Conservation (phyloP, 2,329 filamentous ascomycete species). For the Xylariaceae sp. region DNA sequence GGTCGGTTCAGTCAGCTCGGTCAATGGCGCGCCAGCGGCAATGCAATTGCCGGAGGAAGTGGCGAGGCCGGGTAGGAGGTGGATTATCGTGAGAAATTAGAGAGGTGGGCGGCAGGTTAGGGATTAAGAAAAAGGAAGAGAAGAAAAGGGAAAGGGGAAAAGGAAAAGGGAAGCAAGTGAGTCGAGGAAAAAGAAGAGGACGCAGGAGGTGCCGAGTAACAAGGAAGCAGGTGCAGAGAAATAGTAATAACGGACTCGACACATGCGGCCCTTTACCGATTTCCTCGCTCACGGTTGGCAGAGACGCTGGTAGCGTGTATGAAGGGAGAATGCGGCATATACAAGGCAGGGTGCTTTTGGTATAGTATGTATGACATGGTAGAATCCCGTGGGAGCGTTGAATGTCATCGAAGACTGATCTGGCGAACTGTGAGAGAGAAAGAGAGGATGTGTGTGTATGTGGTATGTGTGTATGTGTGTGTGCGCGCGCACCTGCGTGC, state of each 20-base stretch:
- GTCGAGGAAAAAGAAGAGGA: background rate
- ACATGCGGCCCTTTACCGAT: constrained; percentile 10
- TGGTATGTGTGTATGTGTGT: background rate
- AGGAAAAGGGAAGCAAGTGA: background rate
- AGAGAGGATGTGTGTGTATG: background rate
- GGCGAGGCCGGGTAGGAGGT: background rate
- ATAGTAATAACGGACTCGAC: constrained; percentile 16
- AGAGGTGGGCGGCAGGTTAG: background rate
- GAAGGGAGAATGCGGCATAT: constrained; percentile 8
- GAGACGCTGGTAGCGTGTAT: constrained; percentile 6
- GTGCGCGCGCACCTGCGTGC: background rate
- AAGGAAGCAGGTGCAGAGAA: constrained; percentile 14
- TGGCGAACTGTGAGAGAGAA: constrained; percentile 2
- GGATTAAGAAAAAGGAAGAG: background rate
- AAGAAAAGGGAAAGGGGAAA: background rate
- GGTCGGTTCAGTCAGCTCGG: background rate
- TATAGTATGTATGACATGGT: constrained; percentile 15
- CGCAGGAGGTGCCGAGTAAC: constrained; percentile 13
- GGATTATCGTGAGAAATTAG: background rate
- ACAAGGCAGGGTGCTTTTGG: constrained; percentile 12
- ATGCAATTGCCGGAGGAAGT: constrained; percentile 1
- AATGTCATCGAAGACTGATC: constrained; percentile 5
- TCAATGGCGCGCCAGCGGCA: constrained; percentile 1
- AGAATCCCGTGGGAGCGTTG: constrained; percentile 10
- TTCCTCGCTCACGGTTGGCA: constrained; percentile 11